Conservation (phyloP, 306 rosid genomes). For the Cucurbita pepo region DNA sequence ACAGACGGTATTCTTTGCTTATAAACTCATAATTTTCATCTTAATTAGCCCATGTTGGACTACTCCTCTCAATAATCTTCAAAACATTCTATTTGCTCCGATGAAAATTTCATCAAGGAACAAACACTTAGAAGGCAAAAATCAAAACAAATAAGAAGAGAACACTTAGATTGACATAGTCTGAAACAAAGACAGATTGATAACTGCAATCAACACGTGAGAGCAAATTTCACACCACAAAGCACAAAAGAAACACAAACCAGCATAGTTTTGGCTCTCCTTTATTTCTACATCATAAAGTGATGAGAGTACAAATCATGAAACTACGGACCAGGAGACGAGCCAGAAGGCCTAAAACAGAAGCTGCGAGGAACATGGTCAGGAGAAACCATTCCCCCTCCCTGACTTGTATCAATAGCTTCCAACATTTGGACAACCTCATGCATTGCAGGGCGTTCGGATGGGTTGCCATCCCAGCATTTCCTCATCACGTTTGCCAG, state of each 20-base stretch:
- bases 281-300: background rate
- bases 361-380: constrained; percentile 23
- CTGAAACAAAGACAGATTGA: background rate
- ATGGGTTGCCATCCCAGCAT: constrained; percentile 50
- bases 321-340: constrained; percentile 36
- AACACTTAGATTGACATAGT: background rate
- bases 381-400: constrained; percentile 56
- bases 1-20: no score
- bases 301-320: background rate
- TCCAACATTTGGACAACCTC: constrained; percentile 58
- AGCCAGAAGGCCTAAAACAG: constrained; percentile 17
- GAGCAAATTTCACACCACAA: background rate
- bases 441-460: constrained; percentile 48
- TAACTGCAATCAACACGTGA: background rate
- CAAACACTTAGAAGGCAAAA: background rate
- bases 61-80: no score
- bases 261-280: constrained; percentile 1
- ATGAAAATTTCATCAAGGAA: background rate
- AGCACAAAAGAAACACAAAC: background rate
- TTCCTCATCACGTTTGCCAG: constrained; percentile 36
- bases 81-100: no score
- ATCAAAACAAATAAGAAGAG: background rate
- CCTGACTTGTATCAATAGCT: constrained; percentile 51
- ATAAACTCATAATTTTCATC: no score
- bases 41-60: no score